A percentile compares a stretch with the other conserved stretches of the same genome.
Conservation (phyloP, 306 rosid species). For the Vigna trinervia region DNA sequence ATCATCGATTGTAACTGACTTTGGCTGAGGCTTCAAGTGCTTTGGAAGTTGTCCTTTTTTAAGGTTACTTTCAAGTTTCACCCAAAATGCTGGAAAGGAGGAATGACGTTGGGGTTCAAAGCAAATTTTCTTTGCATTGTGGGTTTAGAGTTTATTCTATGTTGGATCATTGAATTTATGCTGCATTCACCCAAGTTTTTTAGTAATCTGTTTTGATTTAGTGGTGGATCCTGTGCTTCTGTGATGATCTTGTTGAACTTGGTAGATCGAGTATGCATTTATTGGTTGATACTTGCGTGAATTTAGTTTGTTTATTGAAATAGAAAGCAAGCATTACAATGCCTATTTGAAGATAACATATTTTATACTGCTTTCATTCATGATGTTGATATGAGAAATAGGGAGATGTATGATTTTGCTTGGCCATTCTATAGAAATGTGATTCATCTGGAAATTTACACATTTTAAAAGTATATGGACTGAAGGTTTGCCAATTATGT, state of each 20-base stretch:
- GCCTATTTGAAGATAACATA: neutral
- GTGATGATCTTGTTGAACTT: constrained; percentile 40
- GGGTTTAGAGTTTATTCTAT: constrained; percentile 6
- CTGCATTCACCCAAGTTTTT: constrained; percentile 35
- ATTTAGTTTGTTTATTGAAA: constrained; percentile 6
- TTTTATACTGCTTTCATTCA: neutral
- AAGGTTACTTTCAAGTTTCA: constrained; percentile 23
- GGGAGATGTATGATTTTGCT: neutral
- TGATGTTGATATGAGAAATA: neutral
- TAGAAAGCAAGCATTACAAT: neutral
- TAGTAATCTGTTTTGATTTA: constrained; percentile 29
- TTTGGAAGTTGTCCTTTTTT: constrained; percentile 41
- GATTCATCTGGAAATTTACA: constrained; percentile 15
- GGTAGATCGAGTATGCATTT: constrained; percentile 12
- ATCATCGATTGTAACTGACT: constrained; percentile 27
- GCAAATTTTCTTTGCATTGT: constrained; percentile 18
- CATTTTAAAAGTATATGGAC: neutral
- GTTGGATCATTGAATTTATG: constrained; percentile 37
- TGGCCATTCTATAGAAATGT: constrained; percentile 28
- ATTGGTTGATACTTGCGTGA: neutral
- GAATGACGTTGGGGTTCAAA: constrained; percentile 30
- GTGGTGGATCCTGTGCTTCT: constrained; percentile 41
- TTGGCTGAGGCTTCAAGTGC: constrained; percentile 33
- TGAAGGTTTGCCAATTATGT: constrained; percentile 31
- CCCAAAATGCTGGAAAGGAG: constrained; percentile 34